Base-by-base conservation (phyloP, 148 eudicot genomes). In the Fagopyrum tataricum region DNA sequence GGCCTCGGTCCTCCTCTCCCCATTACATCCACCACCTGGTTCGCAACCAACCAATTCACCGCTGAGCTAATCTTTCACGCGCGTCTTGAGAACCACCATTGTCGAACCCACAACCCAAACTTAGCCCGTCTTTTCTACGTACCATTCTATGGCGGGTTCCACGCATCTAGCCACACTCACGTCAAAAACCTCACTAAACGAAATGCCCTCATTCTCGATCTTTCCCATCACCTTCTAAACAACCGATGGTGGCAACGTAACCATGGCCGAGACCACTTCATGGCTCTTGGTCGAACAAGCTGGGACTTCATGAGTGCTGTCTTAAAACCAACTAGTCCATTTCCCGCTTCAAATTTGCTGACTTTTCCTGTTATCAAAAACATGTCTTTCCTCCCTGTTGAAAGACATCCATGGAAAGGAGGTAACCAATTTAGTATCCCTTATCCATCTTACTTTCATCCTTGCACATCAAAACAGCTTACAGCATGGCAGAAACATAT, bases 361-460 rank as follows among this genome's bases (percentile, higher is more conserved):
- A 82, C 88, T 78, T 73, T 81, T 84, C 88, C 87, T 1, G 76
- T 69, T 18, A 90, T 92, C 93, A 75, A 78, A 53, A 80, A 84
- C 53, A 83, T 85, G 61, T 87, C 86, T 0, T 83, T 91, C 20
- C 64, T 93, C 17, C 76, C 80, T 4, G 76, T 90, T 0, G 93
- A 90, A 78, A 78, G 89, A 6, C 81, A 84, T 43, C 85, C 89
- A 0, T 73, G 79, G 74, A 52, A 52, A 17, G 56, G 56, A 52
- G 20, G 21, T 20, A 90, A 88, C 70, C 71, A 83, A 39, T 67
- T 80, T 42, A 96, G 88, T 20, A 73, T 93, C 52, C 98, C 98
- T 44, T 93, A 93, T 79, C 98, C 98, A 43, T 88, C 93, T 13
- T 91, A 89, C 61, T 93, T 93, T 81, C 98, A 90, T 87, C 98